These are phyloP conservation scores for Tephrocybe sp. DNA, from an alignment of 768 basidiomycete genomes.

Conservation along the genomic window DNA sequence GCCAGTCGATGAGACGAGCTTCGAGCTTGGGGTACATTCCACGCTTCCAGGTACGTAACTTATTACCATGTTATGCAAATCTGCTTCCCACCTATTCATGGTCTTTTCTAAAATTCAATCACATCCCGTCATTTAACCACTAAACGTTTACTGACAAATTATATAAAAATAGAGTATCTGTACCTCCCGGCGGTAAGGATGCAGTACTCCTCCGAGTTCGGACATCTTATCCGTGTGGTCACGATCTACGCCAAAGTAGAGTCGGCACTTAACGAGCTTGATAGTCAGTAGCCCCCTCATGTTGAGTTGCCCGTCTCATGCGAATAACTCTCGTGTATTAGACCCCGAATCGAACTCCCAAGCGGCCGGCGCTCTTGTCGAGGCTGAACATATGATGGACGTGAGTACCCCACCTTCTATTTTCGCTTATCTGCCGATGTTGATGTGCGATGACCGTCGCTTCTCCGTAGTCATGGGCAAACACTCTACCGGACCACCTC, in stretches of 20 bases:
- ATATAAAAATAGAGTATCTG: conserved; percentile 58
- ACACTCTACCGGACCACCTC: conserved; percentile 68
- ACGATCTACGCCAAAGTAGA: conserved; percentile 66
- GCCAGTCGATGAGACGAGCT: conserved; percentile 81
- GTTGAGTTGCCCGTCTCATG: not conserved
- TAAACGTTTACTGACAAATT: conserved; percentile 12
- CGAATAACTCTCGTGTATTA: conserved; percentile 18
- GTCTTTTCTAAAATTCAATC: conserved; percentile 1
- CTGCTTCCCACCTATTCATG: conserved; percentile 4
- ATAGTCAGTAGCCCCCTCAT: conserved; percentile 35
- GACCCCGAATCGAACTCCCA: conserved; percentile 35
- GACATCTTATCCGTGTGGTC: conserved; percentile 71
- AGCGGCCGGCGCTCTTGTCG: conserved; percentile 34
- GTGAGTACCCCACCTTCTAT: conserved; percentile 27
- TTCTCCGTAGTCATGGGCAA: conserved; percentile 45
- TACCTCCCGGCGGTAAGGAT: conserved; percentile 61
- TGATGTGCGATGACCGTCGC: not conserved
- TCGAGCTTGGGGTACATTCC: conserved; percentile 68
- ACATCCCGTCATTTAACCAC: conserved; percentile 3
- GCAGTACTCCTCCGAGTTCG: conserved; percentile 69
- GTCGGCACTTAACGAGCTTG: conserved; percentile 48
- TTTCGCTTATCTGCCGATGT: not conserved
- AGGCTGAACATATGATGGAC: conserved; percentile 46
- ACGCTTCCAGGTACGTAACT: conserved; percentile 47
- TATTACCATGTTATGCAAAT: not conserved